A percentile compares a stretch with the other conserved stretches of the same genome.
These are phyloP conservation scores for Typha latifolia DNA, from an alignment of 176 grass and related monocot species.

Conservation along the genomic window DNA sequence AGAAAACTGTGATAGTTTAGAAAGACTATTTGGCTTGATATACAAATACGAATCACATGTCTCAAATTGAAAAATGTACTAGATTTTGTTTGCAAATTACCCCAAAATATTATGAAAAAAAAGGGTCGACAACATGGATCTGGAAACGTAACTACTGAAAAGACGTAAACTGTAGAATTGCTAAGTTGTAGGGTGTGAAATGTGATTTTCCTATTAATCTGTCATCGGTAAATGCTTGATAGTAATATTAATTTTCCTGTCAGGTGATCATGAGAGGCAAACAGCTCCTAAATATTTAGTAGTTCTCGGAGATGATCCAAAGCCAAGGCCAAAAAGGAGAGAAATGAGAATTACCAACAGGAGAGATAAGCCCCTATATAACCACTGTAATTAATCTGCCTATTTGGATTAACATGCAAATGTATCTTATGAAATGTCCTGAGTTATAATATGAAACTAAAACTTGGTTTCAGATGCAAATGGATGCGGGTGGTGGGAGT, in stretches of 20 bases:
- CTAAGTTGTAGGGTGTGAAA: too few relatives aligned
- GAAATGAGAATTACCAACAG: constrained; percentile 7
- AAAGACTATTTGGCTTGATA: too few relatives aligned
- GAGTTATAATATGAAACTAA: not conserved
- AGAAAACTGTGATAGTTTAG: too few relatives aligned
- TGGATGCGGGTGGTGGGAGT: constrained; percentile 63
- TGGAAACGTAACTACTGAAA: too few relatives aligned
- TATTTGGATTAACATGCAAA: not conserved
- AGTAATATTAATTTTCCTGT: not conserved
- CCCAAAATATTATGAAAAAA: too few relatives aligned
- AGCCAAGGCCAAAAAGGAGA: constrained; percentile 25
- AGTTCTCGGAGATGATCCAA: constrained; percentile 74
- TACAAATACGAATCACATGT: too few relatives aligned
- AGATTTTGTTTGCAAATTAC: too few relatives aligned
- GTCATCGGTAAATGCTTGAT: too few relatives aligned
- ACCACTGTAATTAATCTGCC: not conserved
- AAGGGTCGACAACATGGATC: too few relatives aligned
- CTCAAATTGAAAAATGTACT: too few relatives aligned
- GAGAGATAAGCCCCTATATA: constrained; percentile 35
- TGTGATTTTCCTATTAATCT: too few relatives aligned
- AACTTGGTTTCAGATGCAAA: constrained; percentile 51
- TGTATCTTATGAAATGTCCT: not conserved
- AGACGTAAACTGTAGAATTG: too few relatives aligned
- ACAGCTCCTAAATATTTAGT: constrained; percentile 28
- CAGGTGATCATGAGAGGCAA: constrained; percentile 13